phyloP scores from a whole-genome alignment of 805 yeast species.

The Lipomyces chichibuensis region DNA sequence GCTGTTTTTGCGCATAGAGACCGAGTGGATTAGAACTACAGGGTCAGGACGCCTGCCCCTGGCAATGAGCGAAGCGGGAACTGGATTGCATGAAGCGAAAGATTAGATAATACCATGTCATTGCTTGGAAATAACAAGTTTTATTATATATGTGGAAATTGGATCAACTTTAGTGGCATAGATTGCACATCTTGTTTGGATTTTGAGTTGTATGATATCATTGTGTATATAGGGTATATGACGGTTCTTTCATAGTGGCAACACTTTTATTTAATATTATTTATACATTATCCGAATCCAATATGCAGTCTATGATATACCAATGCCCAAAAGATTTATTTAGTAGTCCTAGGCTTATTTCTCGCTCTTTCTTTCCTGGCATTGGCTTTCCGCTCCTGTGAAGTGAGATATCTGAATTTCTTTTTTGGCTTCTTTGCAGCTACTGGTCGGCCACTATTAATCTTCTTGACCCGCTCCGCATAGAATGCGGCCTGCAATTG shows the following conservation, averaged over 20 bases:
- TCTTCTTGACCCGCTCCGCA: slow-evolving; percentile 55
- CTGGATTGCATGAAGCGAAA: slow-evolving; percentile 15
- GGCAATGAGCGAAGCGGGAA: background rate
- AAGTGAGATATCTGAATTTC: slow-evolving; percentile 86
- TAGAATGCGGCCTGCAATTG: slow-evolving; percentile 63
- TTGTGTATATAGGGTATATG: background rate
- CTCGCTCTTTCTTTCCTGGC: slow-evolving; percentile 50
- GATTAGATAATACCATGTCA: slow-evolving; percentile 38
- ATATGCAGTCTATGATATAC: background rate
- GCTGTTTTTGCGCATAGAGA: slow-evolving; percentile 82
- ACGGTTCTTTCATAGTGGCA: background rate
- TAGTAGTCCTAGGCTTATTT: background rate
- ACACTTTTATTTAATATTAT: background rate
- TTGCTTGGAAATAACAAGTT: background rate
- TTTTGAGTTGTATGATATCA: background rate
- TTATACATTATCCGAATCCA: background rate
- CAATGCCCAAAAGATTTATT: background rate
- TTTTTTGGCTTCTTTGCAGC: slow-evolving; percentile 55
- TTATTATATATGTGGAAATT: background rate
- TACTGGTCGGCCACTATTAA: slow-evolving; percentile 38
- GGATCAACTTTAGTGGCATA: background rate
- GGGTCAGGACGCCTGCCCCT: slow-evolving; percentile 16
- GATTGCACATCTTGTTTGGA: background rate
- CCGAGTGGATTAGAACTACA: slow-evolving; percentile 55
- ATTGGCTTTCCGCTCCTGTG: slow-evolving; percentile 69